Conservation (phyloP, 257 asterid genomes). For the Gentiana straminea region DNA sequence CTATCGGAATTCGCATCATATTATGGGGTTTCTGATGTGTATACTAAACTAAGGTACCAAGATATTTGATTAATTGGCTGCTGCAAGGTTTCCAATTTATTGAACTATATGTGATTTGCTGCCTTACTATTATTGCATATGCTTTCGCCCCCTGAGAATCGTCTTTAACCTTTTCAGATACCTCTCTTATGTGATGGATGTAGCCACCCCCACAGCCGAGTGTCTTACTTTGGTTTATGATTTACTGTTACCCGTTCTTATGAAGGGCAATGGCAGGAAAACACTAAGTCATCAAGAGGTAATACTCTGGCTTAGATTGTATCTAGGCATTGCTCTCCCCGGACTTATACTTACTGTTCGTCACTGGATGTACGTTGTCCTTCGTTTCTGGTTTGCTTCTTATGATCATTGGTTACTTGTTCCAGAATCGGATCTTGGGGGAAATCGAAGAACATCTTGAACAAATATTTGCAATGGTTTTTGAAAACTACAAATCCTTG, state of each 20-base stretch:
- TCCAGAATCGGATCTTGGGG: conserved; percentile 43
- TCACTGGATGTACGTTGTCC: neutral
- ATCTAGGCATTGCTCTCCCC: no score
- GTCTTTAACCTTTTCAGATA: conserved; percentile 22
- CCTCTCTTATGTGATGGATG: conserved; percentile 53
- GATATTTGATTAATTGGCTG: neutral
- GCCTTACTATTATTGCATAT: neutral
- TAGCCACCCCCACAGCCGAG: conserved; percentile 48
- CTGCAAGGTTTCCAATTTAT: conserved; percentile 8
- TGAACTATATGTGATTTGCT: neutral
- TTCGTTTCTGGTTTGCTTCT: conserved; percentile 2
- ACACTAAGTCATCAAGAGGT: conserved; percentile 52
- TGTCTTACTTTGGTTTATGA: conserved; percentile 33
- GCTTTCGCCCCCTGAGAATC: no score
- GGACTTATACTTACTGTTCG: neutral
- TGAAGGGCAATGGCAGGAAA: conserved; percentile 34
- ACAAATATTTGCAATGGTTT: conserved; percentile 35
- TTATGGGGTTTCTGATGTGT: conserved; percentile 48
- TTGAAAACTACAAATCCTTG: conserved; percentile 41
- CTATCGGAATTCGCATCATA: conserved; percentile 39
- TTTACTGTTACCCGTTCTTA: conserved; percentile 28
- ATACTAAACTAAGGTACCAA: conserved; percentile 37
- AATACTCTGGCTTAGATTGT: neutral
- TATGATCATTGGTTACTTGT: conserved; percentile 7
- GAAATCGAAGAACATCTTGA: conserved; percentile 46